Evolutionary conservation across 176 grass and related monocot species (phyloP).

Genomic region (bread wheat (Triticum aestivum)): IWGSC_CS_RefSeq_v2.1 NC_057813.1:60017129-60017628

Average conservation of each 20-base stretch:
- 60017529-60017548: slow-evolving; percentile 75
- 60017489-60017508: slow-evolving; percentile 63
- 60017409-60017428: slow-evolving; percentile 32
- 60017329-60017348: slow-evolving; percentile 46
- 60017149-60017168: slow-evolving; percentile 72
- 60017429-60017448: slow-evolving; percentile 44
- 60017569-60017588: slow-evolving; percentile 78
- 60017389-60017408: slow-evolving; percentile 40
- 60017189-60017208: slow-evolving; percentile 68
- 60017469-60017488: slow-evolving; percentile 49
- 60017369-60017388: slow-evolving; percentile 78
- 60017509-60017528: slow-evolving; percentile 76
- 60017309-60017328: slow-evolving; percentile 66
- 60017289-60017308: slow-evolving; percentile 60
- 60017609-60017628: slow-evolving; percentile 61
- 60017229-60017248: slow-evolving; percentile 77
- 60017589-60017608: slow-evolving; percentile 56
- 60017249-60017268: slow-evolving; percentile 71
- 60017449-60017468: slow-evolving; percentile 78
- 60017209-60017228: slow-evolving; percentile 64
- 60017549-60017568: slow-evolving; percentile 41
- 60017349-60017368: slow-evolving; percentile 54
- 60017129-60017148: slow-evolving; percentile 41
- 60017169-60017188: slow-evolving; percentile 76
- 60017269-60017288: slow-evolving; percentile 69